Conservation (phyloP, 176 grass and related monocot species). For the Themeda triandra region DNA sequence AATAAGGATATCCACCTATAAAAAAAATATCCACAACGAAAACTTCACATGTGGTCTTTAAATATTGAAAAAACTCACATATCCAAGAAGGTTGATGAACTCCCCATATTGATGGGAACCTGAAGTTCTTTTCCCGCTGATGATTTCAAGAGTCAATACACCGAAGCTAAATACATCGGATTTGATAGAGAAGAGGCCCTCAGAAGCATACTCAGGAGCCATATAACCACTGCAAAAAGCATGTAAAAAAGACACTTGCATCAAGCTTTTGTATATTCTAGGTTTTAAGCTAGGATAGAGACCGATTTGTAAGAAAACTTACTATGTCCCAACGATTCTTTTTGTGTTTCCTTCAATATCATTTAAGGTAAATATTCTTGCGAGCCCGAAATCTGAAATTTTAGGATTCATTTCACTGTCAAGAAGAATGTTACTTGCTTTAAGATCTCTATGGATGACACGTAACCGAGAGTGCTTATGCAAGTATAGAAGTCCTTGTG, state of each 20-base stretch:
- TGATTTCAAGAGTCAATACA: not conserved
- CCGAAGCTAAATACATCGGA: not conserved
- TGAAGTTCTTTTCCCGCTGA: not conserved
- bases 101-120: too few relatives aligned
- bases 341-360: slow-evolving; percentile 18
- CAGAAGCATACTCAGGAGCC: slow-evolving; percentile 9
- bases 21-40: not conserved
- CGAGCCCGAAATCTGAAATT: slow-evolving; percentile 42
- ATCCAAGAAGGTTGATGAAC: too few relatives aligned
- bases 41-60: not conserved
- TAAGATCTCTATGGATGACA: slow-evolving; percentile 47
- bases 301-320: too few relatives aligned
- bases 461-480: slow-evolving; percentile 39
- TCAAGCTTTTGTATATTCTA: too few relatives aligned
- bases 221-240: slow-evolving; percentile 26
- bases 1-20: too few relatives aligned
- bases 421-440: slow-evolving; percentile 43
- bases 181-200: slow-evolving; percentile 1
- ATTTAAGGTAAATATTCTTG: slow-evolving; percentile 44
- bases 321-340: slow-evolving; percentile 25
- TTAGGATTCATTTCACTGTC: slow-evolving; percentile 30
- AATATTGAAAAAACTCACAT: too few relatives aligned
- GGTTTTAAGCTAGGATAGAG: too few relatives aligned
- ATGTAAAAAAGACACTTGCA: too few relatives aligned
- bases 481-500: slow-evolving; percentile 39